These are phyloP conservation scores for Aureobasidium sp. DNA, from an alignment of 2,329 filamentous ascomycete species.

Conservation along the genomic window DNA sequence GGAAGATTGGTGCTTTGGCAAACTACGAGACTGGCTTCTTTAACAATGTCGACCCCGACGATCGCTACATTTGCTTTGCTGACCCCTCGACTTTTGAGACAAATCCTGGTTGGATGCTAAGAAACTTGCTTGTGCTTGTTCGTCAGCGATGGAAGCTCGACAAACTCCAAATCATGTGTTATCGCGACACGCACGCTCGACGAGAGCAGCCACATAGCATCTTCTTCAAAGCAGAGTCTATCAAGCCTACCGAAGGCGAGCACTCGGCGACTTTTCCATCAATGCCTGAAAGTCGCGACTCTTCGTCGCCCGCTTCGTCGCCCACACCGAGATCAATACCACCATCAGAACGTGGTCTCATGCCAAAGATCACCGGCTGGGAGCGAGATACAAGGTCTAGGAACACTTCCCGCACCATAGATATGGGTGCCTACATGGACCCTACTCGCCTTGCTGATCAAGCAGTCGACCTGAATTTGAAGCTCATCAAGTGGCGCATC, in stretches of 20 bases:
- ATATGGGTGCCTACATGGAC: constrained; percentile 90
- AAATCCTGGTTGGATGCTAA: constrained; percentile 84
- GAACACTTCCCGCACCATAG: constrained; percentile 66
- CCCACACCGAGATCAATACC: constrained; percentile 15
- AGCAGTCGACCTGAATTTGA: constrained; percentile 90
- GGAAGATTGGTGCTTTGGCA: constrained; percentile 69
- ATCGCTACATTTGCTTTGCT: constrained; percentile 77
- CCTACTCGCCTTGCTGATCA: constrained; percentile 80
- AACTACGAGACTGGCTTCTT: constrained; percentile 87
- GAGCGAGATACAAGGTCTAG: constrained; percentile 76
- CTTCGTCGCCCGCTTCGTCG: constrained; percentile 17
- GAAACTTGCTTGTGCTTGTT: constrained; percentile 80
- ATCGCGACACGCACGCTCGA: constrained; percentile 70
- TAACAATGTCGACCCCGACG: constrained; percentile 56
- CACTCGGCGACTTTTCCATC: constrained; percentile 15
- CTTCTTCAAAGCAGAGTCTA: constrained; percentile 56
- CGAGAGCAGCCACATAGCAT: constrained; percentile 76
- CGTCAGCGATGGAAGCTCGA: constrained; percentile 70
- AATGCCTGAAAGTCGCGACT: neutral
- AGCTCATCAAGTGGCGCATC: constrained; percentile 98
- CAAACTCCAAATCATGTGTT: constrained; percentile 78
- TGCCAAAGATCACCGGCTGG: constrained; percentile 91
- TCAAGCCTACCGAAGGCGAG: constrained; percentile 12
- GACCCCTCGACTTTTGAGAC: constrained; percentile 86
- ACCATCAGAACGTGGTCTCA: constrained; percentile 14